Base-by-base conservation (phyloP, 2,329 filamentous ascomycete genomes). In the Talaromyces albobiverticillius region DNA sequence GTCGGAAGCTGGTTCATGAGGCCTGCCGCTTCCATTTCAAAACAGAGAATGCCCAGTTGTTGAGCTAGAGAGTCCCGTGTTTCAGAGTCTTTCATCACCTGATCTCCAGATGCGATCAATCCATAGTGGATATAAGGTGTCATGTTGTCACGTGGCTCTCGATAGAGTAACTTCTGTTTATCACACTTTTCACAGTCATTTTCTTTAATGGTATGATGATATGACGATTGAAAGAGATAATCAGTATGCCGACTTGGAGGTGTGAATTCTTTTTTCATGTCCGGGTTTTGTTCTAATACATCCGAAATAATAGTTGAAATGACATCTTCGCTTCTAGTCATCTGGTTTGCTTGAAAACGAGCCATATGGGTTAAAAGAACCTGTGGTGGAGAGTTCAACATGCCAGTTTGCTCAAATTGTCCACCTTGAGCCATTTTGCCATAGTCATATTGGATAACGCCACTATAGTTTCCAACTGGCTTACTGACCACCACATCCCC, bases 1-100 rank as follows among this genome's bases (percentile, higher is more conserved):
- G n/a, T n/a, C n/a, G n/a, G n/a, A n/a, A n/a, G n/a, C n/a, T n/a
- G n/a, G n/a, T n/a, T n/a, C n/a, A n/a, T n/a, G n/a, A n/a, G n/a
- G n/a, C n/a, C n/a, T n/a, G n/a, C n/a, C n/a, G n/a, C n/a, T n/a
- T n/a, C n/a, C n/a, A 46, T 46, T 34, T 43, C 23, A 43, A 67
- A 63, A 31, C 60, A 63, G 9, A 60, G 26, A 2, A 59, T 55
- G 3, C 31, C 31, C 38, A 45, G 43, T 38, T 60, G 29, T 9
- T 51, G 4, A 7, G 32, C 25, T 29, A 52, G 46, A 7, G 3
- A 11, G 16, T 49, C 46, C 23, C 26, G 31, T 36, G n/a, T 49
- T 38, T 49, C 16, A 2, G 16, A 36, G 22, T 49, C 46, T 13
- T 49, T 49, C 16, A 38, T 49, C 2, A 49, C 31, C 46, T 46